Conservation (phyloP, 768 basidiomycete species). For the Dictyophora rubrovolvata region DNA sequence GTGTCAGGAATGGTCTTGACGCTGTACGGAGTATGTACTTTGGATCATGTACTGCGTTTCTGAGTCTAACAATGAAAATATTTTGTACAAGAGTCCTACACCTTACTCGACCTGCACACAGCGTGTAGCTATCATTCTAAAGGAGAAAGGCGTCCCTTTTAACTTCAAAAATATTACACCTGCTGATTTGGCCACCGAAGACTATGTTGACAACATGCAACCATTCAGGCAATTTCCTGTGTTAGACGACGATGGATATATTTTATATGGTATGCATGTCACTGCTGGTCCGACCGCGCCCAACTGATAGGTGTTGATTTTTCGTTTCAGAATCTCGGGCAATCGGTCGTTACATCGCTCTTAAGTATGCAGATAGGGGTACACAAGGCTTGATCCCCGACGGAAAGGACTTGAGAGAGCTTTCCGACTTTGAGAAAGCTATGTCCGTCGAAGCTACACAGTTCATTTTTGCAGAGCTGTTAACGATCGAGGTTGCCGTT, state of each 20-base stretch:
- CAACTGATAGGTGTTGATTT: no score
- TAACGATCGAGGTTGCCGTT: background rate
- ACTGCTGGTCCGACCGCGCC: no score
- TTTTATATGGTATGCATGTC: constrained; percentile 6
- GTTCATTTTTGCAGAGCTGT: background rate
- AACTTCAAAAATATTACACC: constrained; percentile 24
- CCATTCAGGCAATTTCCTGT: constrained; percentile 5
- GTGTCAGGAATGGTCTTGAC: background rate
- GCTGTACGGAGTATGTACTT: background rate
- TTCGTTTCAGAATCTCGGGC: background rate
- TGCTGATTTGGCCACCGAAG: constrained; percentile 9
- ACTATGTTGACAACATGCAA: background rate
- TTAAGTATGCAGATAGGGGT: constrained; percentile 12
- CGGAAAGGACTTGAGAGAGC: constrained; percentile 9
- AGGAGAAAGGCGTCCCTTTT: constrained; percentile 49
- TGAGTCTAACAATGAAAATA: background rate
- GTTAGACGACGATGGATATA: constrained; percentile 7
- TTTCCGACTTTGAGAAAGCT: constrained; percentile 22
- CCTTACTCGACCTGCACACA: constrained; percentile 28
- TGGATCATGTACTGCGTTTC: background rate
- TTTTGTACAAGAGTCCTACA: background rate
- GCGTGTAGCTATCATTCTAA: constrained; percentile 39
- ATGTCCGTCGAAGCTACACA: constrained; percentile 6
- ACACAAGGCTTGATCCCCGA: constrained; percentile 7
- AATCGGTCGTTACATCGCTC: constrained; percentile 10